Percentiles rank a stretch among this genome's conserved stretches.
phyloP scores from a whole-genome alignment of 2,329 filamentous ascomycete genomes.

The Aspergillus sp. region DNA sequence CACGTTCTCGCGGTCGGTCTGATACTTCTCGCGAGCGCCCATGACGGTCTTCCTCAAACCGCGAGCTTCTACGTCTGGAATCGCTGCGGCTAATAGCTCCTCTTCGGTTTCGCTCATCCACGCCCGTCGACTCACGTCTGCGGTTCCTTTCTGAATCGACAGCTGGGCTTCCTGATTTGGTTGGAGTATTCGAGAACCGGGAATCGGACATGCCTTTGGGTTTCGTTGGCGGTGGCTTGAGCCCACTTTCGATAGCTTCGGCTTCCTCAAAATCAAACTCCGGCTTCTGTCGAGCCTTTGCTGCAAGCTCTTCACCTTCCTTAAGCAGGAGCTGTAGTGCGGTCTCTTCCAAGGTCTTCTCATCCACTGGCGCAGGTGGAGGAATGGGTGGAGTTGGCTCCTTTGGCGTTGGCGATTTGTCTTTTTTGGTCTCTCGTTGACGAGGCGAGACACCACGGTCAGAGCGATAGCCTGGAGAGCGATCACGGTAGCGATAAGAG shows the following conservation, averaged over 20 bases:
- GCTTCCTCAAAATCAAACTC: constrained; percentile 57
- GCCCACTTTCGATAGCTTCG: constrained; percentile 46
- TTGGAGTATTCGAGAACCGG: constrained; percentile 32
- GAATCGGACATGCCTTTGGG: constrained; percentile 34
- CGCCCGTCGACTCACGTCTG: constrained; percentile 31
- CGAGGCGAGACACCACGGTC: constrained; percentile 37
- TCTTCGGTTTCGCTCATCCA: constrained; percentile 32
- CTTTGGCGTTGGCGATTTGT: constrained; percentile 39
- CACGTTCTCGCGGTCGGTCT: constrained; percentile 37
- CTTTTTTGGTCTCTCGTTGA: constrained; percentile 36
- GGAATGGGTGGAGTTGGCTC: constrained; percentile 36
- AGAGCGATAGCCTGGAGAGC: constrained; percentile 38
- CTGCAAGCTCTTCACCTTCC: constrained; percentile 60
- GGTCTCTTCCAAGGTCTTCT: constrained; percentile 60
- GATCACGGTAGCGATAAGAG: constrained; percentile 34
- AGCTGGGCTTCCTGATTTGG: constrained; percentile 34
- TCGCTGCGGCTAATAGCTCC: constrained; percentile 36
- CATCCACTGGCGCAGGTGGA: constrained; percentile 46
- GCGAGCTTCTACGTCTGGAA: constrained; percentile 33
- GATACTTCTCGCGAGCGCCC: constrained; percentile 36
- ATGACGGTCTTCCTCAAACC: constrained; percentile 36
- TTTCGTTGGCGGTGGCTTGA: constrained; percentile 38
- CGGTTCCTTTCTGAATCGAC: constrained; percentile 30
- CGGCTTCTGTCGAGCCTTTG: constrained; percentile 55
- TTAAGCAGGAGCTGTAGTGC: constrained; percentile 58